A percentile compares a stretch with the other conserved stretches of the same genome.
These are phyloP conservation scores for Euphorbia corollata DNA, from an alignment of 441 rosid species.

Conservation along the genomic window DNA sequence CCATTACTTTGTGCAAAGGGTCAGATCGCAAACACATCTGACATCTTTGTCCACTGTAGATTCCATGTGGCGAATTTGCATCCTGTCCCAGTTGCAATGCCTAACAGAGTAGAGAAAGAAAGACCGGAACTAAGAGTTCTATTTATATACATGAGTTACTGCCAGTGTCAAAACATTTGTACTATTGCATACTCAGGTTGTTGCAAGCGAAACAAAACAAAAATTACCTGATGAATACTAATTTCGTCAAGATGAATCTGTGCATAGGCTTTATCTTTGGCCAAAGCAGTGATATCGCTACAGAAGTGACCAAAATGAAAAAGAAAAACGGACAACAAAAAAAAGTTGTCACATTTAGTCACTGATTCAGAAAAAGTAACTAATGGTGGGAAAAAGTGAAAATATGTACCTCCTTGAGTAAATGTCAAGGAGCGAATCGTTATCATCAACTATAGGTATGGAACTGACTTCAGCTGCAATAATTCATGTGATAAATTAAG, in stretches of 20 bases:
- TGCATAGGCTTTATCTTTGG: slow-evolving; percentile 88
- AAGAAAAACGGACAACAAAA: neutral
- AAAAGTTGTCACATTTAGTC: neutral
- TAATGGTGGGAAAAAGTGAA: neutral
- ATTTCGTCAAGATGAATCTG: slow-evolving; percentile 85
- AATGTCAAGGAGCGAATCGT: slow-evolving; percentile 86
- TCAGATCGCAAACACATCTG: slow-evolving; percentile 65
- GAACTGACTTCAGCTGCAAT: slow-evolving; percentile 90
- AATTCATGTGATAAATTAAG: neutral
- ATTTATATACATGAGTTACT: neutral
- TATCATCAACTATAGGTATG: slow-evolving; percentile 89
- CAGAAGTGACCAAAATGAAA: neutral
- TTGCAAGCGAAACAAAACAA: neutral
- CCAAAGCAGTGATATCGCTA: slow-evolving; percentile 98
- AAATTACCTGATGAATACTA: slow-evolving; percentile 79
- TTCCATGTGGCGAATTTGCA: slow-evolving; percentile 45
- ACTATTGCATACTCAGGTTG: slow-evolving; percentile 1
- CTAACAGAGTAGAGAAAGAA: slow-evolving; percentile 30
- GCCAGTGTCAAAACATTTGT: neutral
- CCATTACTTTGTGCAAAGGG: slow-evolving; percentile 55
- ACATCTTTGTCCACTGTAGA: slow-evolving; percentile 66
- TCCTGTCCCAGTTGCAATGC: slow-evolving; percentile 96
- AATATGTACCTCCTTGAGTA: slow-evolving; percentile 75
- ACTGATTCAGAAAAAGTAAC: neutral
- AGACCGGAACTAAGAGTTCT: neutral